phyloP scores from a whole-genome alignment of 2,329 filamentous ascomycete genomes.

The Dryadomyces sulphureus region DNA sequence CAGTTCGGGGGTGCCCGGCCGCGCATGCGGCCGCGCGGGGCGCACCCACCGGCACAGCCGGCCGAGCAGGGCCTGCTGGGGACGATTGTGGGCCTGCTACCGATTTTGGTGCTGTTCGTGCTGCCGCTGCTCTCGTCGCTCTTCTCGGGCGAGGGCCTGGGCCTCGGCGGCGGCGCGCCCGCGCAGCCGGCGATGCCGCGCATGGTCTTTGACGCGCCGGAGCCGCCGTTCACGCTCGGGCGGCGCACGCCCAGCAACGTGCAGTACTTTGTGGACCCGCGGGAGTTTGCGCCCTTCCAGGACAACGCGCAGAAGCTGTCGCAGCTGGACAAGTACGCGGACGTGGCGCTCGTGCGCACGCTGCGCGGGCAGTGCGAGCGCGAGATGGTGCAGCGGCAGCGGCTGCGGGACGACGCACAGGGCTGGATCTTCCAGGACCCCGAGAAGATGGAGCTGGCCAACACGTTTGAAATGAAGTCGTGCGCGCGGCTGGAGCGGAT shows the following conservation, averaged over 20 bases:
- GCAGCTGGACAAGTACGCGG: conserved; percentile 64
- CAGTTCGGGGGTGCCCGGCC: conserved; percentile 79
- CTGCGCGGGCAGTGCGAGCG: conserved; percentile 59
- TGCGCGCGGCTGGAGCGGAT: conserved; percentile 36
- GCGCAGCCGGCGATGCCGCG: conserved; percentile 43
- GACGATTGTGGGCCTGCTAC: conserved; percentile 62
- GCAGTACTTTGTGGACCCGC: conserved; percentile 74
- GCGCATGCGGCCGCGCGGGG: conserved; percentile 51
- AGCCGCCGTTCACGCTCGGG: conserved; percentile 57
- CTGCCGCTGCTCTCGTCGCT: conserved; percentile 71
- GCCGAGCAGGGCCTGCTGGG: conserved; percentile 35
- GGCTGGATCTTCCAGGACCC: conserved; percentile 79
- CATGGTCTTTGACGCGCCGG: conserved; percentile 61
- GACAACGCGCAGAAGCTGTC: conserved; percentile 55
- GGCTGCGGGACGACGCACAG: conserved; percentile 61
- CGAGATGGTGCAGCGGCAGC: conserved; percentile 51
- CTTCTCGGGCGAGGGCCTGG: conserved; percentile 41
- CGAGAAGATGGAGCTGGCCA: conserved; percentile 61
- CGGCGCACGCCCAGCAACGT: conserved; percentile 59
- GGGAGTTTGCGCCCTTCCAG: conserved; percentile 34
- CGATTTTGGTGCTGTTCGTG: conserved; percentile 79
- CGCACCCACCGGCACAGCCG: conserved; percentile 52
- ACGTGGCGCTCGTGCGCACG: conserved; percentile 53
- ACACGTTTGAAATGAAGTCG: conserved; percentile 32
- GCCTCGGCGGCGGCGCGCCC: conserved; percentile 18